A percentile compares a stretch with the other conserved stretches of the same genome.
Conservation (phyloP, 23 red algal genomes). For the Gracilaria domingensis region DNA sequence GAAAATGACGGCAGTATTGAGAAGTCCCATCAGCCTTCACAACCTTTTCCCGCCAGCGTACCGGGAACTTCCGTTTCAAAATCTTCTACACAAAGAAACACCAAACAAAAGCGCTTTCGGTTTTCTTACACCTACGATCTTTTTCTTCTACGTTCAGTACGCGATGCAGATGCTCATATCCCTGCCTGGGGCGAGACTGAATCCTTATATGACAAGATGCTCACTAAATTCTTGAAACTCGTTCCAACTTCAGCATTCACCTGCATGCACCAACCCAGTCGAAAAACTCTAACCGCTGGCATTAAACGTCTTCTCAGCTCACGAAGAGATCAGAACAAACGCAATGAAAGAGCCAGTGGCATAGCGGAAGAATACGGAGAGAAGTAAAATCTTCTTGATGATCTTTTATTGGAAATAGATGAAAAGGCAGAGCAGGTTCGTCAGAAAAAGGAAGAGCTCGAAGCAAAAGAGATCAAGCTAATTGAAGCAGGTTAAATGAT, state of each 20-base stretch:
- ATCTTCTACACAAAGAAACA: not conserved
- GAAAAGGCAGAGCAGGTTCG: not conserved
- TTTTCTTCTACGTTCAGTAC: slow-evolving; percentile 17
- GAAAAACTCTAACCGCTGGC: not conserved
- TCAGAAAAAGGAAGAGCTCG: slow-evolving; percentile 4
- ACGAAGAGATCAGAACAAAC: slow-evolving; percentile 11
- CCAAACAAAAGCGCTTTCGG: not conserved
- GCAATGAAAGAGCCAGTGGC: not conserved
- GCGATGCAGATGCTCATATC: slow-evolving; percentile 19
- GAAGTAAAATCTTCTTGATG: slow-evolving; percentile 29
- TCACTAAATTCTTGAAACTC: slow-evolving; percentile 24
- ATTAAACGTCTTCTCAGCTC: slow-evolving; percentile 2
- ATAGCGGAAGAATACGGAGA: slow-evolving; percentile 34
- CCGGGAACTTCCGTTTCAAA: slow-evolving; percentile 29
- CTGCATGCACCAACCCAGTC: not conserved
- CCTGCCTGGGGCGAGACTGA: not conserved
- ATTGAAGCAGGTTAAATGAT: slow-evolving; percentile 31
- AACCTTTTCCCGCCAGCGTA: too few relatives aligned
- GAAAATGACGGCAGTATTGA: too few relatives aligned
- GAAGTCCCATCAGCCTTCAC: too few relatives aligned
- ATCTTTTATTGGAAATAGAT: slow-evolving; percentile 48
- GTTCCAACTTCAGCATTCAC: not conserved
- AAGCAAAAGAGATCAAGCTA: not conserved
- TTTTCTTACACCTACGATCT: slow-evolving; percentile 20
- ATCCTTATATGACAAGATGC: not conserved